phyloP scores from a whole-genome alignment of 164 flowering plant genomes.

The Houttuynia cordata region DNA sequence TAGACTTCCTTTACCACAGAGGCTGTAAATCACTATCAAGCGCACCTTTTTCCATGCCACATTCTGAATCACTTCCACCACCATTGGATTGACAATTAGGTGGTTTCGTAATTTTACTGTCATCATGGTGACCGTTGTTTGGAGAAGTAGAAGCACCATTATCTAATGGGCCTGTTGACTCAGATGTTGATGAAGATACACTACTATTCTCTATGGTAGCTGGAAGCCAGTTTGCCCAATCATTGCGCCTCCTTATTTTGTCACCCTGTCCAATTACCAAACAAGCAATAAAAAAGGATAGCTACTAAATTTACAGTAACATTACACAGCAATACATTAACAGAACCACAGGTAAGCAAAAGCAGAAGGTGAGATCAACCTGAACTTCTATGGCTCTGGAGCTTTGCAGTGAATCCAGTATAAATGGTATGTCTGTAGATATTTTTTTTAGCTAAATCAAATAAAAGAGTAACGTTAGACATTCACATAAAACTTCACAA shows the following conservation, averaged over 20 bases:
- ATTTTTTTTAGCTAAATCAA: conserved; percentile 59
- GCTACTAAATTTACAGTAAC: neutral
- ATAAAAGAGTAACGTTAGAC: neutral
- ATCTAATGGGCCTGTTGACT: conserved; percentile 11
- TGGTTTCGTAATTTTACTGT: neutral
- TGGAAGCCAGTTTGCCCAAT: conserved; percentile 34
- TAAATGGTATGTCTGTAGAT: conserved; percentile 63
- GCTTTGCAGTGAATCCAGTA: conserved; percentile 56
- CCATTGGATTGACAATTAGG: neutral
- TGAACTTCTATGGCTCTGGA: conserved; percentile 66
- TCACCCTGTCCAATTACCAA: conserved; percentile 39
- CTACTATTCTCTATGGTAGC: conserved; percentile 7
- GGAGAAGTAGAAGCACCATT: conserved; percentile 2
- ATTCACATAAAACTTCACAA: neutral
- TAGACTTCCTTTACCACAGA: neutral
- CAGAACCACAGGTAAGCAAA: conserved; percentile 1
- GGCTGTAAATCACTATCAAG: neutral
- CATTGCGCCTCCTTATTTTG: conserved; percentile 49
- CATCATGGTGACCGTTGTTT: conserved; percentile 5
- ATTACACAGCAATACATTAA: neutral
- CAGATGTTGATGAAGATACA: conserved; percentile 11
- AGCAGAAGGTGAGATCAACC: conserved; percentile 25
- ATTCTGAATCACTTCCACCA: neutral
- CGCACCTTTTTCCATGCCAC: neutral
- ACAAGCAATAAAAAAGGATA: neutral